Percentiles rank a stretch among this genome's conserved stretches.
phyloP scores from a whole-genome alignment of 2,329 filamentous ascomycete genomes.

The Amesomyces nigricolor region DNA sequence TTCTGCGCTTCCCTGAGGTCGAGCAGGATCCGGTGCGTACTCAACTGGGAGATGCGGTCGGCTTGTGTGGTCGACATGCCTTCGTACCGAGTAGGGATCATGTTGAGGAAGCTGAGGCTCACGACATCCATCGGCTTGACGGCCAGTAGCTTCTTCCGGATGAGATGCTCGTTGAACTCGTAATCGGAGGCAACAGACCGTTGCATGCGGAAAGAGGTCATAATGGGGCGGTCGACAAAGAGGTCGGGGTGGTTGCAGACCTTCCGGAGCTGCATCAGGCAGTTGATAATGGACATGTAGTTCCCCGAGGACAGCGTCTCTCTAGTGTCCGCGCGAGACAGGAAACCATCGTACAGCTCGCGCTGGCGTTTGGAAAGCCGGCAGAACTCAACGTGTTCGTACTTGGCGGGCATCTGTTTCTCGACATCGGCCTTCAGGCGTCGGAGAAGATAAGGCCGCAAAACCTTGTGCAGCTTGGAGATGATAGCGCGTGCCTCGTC shows the following conservation, averaged over 20 bases:
- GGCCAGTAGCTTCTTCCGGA: constrained; percentile 61
- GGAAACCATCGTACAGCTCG: constrained; percentile 93
- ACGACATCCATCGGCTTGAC: constrained; percentile 58
- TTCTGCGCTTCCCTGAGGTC: constrained; percentile 68
- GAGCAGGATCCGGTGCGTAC: constrained; percentile 63
- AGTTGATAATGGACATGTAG: constrained; percentile 97
- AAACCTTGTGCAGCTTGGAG: constrained; percentile 84
- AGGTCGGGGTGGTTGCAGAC: constrained; percentile 98
- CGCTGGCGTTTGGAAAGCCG: constrained; percentile 91
- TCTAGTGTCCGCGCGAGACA: constrained; percentile 82
- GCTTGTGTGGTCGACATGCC: constrained; percentile 50
- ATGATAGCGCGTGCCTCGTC: constrained; percentile 90
- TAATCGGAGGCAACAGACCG: constrained; percentile 71
- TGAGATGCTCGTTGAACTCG: constrained; percentile 62
- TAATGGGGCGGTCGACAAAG: constrained; percentile 92
- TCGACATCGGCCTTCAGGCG: constrained; percentile 94
- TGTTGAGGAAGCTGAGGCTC: constrained; percentile 70
- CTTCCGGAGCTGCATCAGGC: constrained; percentile 93
- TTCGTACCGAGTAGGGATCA: constrained; percentile 69
- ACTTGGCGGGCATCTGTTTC: constrained; percentile 98
- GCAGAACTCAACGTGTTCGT: constrained; percentile 95
- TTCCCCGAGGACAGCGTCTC: constrained; percentile 88
- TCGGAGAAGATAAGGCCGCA: constrained; percentile 85
- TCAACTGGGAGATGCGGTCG: constrained; percentile 58
- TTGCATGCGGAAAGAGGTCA: constrained; percentile 91